Conservation (phyloP, 441 rosid species). For the Jatropha multifida region DNA sequence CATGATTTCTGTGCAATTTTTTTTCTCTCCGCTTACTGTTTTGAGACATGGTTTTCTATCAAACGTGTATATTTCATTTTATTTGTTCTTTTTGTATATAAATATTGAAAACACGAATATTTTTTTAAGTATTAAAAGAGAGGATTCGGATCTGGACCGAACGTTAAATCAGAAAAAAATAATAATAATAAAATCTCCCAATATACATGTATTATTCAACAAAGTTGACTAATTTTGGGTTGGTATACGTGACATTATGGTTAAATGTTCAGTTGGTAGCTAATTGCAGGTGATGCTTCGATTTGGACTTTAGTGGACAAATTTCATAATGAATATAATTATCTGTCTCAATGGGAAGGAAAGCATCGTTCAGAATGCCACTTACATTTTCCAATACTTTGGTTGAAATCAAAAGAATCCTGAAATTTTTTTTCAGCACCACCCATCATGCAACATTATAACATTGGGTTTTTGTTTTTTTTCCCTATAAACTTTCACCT, state of each 20-base stretch:
- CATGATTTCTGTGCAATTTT: too few species aligned
- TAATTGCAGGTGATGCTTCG: background rate
- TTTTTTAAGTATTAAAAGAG: too few species aligned
- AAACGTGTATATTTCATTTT: too few species aligned
- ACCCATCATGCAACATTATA: conserved; percentile 7
- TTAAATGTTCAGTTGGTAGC: conserved; percentile 8
- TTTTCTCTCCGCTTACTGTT: too few species aligned
- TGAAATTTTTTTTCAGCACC: conserved; percentile 14
- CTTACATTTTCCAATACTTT: background rate
- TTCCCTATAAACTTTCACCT: too few species aligned
- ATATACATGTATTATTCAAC: background rate
- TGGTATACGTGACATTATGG: background rate
- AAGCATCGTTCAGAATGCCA: background rate
- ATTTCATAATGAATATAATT: background rate
- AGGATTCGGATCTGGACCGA: too few species aligned
- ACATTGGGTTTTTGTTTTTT: too few species aligned
- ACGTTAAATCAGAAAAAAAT: too few species aligned
- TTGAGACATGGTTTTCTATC: too few species aligned
- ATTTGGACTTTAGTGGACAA: conserved; percentile 8
- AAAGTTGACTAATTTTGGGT: conserved; percentile 1
- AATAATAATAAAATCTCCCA: too few species aligned
- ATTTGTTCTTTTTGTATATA: too few species aligned
- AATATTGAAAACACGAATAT: too few species aligned
- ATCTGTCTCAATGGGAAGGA: background rate
- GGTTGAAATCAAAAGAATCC: background rate